phyloP scores from a whole-genome alignment of 495 filamentous ascomycete genomes.

The Aspergillus incahuasiensis region DNA sequence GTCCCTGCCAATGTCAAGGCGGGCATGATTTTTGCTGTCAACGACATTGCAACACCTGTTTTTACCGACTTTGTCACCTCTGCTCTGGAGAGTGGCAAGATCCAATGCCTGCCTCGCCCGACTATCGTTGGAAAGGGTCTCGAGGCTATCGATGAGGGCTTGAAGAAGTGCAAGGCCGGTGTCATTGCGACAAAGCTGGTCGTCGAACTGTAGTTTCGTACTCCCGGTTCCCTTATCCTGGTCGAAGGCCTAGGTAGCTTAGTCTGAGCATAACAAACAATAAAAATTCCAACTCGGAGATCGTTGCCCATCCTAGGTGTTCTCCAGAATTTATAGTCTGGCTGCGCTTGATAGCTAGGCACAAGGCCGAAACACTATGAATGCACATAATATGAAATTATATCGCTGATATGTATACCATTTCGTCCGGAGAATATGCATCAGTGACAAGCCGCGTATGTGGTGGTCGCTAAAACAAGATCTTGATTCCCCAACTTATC shows the following conservation, averaged over 20 bases:
- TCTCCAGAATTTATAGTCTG: no score
- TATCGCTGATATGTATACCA: no score
- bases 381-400: no score
- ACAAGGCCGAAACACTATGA: no score
- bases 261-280: neutral
- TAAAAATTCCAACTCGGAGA: no score
- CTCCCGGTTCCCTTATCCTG: no score
- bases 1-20: constrained; percentile 31
- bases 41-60: constrained; percentile 37
- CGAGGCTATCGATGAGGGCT: neutral
- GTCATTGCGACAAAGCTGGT: constrained; percentile 12
- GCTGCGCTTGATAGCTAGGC: no score
- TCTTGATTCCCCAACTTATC: no score
- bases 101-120: constrained; percentile 6
- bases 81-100: neutral
- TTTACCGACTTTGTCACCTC: constrained; percentile 27
- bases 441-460: no score
- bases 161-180: constrained; percentile 1
- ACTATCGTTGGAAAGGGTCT: constrained; percentile 9
- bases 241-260: neutral
- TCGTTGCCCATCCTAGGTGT: no score
- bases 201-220: constrained; percentile 4
- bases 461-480: no score
- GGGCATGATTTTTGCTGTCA: constrained; percentile 43
- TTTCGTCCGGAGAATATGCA: no score